Evolutionary conservation across 2,329 filamentous ascomycete genomes (phyloP), one percentile per base, ranked within the genome.

Genomic region (Fusarium verticillioides): DNA sequence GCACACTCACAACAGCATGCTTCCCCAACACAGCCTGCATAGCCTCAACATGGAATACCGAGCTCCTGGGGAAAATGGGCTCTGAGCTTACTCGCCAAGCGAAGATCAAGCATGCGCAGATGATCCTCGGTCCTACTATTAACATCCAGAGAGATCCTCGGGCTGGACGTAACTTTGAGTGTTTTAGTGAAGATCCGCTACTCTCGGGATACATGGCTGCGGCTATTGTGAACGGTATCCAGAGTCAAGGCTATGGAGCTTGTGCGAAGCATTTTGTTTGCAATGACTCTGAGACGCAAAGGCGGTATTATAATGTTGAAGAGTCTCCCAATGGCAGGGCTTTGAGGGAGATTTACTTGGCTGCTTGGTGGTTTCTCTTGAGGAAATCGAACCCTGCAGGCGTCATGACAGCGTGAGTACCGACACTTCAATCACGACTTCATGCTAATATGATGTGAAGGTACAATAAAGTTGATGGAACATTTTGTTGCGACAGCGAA

Each of bases 111-210:
- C 69, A 74, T 50, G 60, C 69, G 1, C 49, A 36, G 8, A 56
- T 49, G 28, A 72, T 74, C 12, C 30, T 75, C 0, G 72, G 71
- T 1, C 72, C 66, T 3, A 75, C 69, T 0, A 75, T 75, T 5
- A 71, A 75, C 9, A 75, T 73, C 0, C 61, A 75, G 15, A 57
- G 63, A 12, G 69, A 69, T 18, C 70, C 66, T 16, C 56, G 66
- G 10, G 72, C 69, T 0, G 72, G 71, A 3, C 52, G 71, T 4
- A 75, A 75, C 28, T 75, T 72, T 59, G 71, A 74, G 32, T 74
- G 72, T 19, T 72, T 72, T 5, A 74, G 72, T 23, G 71, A 75
- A 23, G 71, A 75, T 34, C 71, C 71, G 5, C 28, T 74, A 0
- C 57, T 74, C 11, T 75, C 71, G 15, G 72, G 72, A 6, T 40